Conservation (phyloP, 495 filamentous ascomycete genomes). For the Hypoxylon trugodes region DNA sequence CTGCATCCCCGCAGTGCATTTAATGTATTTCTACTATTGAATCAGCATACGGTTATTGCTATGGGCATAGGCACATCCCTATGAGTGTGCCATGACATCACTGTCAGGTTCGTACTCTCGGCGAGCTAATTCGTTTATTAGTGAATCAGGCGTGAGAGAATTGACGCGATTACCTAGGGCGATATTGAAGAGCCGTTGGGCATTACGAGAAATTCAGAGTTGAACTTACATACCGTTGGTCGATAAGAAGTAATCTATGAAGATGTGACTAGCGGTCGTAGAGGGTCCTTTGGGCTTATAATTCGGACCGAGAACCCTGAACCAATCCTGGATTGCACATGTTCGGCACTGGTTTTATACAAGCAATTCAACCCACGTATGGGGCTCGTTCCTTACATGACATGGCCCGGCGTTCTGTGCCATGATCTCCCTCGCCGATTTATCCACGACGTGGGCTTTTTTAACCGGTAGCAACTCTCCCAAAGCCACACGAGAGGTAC, state of each 20-base stretch:
- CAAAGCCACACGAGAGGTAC: slow-evolving; percentile 21
- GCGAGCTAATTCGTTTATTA: background rate
- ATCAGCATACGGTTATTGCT: slow-evolving; percentile 18
- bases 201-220: slow-evolving; percentile 7
- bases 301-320: slow-evolving; percentile 38
- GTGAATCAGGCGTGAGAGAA: background rate
- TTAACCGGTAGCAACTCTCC: slow-evolving; percentile 35
- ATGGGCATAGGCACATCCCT: background rate
- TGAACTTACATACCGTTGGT: slow-evolving; percentile 17
- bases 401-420: slow-evolving; percentile 20
- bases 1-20: background rate
- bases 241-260: slow-evolving; percentile 28
- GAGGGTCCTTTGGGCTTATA: slow-evolving; percentile 26
- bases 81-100: slow-evolving; percentile 18
- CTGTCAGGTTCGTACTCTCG: background rate
- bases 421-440: slow-evolving; percentile 36
- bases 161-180: slow-evolving; percentile 2
- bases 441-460: slow-evolving; percentile 34
- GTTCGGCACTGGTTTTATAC: slow-evolving; percentile 29
- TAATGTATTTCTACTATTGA: slow-evolving; percentile 16
- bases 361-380: slow-evolving; percentile 16
- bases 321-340: slow-evolving; percentile 22
- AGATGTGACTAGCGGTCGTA: slow-evolving; percentile 6
- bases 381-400: slow-evolving; percentile 38
- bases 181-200: slow-evolving; percentile 7